phyloP scores from a whole-genome alignment of 768 basidiomycete species.

The Crepidotus variabilis region DNA sequence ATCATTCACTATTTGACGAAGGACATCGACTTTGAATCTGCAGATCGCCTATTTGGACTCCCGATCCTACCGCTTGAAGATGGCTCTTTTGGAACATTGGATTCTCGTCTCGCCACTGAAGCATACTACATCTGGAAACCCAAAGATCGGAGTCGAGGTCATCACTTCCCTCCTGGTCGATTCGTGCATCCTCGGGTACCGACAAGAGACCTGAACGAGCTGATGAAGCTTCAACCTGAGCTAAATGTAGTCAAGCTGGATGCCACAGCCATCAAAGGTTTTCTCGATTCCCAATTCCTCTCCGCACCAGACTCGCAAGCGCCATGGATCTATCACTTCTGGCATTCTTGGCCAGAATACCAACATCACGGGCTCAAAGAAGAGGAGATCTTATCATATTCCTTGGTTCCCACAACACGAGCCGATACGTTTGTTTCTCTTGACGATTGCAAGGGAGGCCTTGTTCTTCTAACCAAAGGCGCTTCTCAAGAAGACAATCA shows the following conservation, averaged over 20 bases:
- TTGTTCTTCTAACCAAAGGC: slow-evolving; percentile 20
- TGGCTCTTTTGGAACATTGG: slow-evolving; percentile 24
- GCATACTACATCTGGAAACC: slow-evolving; percentile 25
- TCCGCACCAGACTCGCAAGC: neutral
- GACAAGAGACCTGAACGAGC: slow-evolving; percentile 12
- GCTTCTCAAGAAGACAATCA: slow-evolving; percentile 3
- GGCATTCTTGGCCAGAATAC: slow-evolving; percentile 24
- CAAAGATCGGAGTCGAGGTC: slow-evolving; percentile 2
- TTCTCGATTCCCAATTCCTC: slow-evolving; percentile 11
- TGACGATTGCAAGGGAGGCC: slow-evolving; percentile 19
- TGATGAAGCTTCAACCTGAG: slow-evolving; percentile 9
- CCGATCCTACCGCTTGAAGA: slow-evolving; percentile 34
- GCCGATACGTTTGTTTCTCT: slow-evolving; percentile 28
- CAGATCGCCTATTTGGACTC: slow-evolving; percentile 22
- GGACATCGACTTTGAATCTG: slow-evolving; percentile 1
- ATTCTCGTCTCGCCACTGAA: slow-evolving; percentile 4
- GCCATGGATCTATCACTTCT: slow-evolving; percentile 30
- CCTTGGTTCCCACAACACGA: slow-evolving; percentile 29
- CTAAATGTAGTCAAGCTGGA: slow-evolving; percentile 23
- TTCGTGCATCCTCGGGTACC: slow-evolving; percentile 27
- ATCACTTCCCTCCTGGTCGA: slow-evolving; percentile 19
- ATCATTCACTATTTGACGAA: slow-evolving; percentile 23
- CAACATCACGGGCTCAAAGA: slow-evolving; percentile 3
- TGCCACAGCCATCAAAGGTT: slow-evolving; percentile 6
- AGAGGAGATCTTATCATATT: slow-evolving; percentile 21